Base-by-base conservation (phyloP, 805 yeast species). In the Ogataea paradorogensis region DNA sequence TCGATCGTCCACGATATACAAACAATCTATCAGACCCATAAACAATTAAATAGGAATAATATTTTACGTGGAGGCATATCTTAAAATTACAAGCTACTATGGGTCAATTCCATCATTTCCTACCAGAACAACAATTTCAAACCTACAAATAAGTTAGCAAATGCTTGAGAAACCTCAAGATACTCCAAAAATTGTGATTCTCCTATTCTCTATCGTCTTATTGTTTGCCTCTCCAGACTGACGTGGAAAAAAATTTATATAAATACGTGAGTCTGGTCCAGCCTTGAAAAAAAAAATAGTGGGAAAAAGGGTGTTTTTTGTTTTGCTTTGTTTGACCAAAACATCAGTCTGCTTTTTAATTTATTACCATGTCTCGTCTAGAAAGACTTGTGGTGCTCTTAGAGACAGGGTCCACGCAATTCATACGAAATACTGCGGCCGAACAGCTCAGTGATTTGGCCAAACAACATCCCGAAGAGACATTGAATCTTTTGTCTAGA, bases 381-480 rank as follows among this genome's bases (percentile, higher is more conserved):
- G 69, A 64, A 30, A 47, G 69, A 30, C 54, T 64, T 38, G 69
- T 62, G 24, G 55, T 58, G 9, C 51, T 78, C 29, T 68, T 93
- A 49, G 99, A 95, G 64, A 87, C 97, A 1, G 99, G 99, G 9
- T 87, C 96, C 9, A 88, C 97, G 5, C 86, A 86, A 27, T 84
- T 88, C 59, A 93, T 93, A 30, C 76, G 98, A 50, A 88, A 87
- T 56, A 87, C 96, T 8, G 99, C 99, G 1, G 98, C 98, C 2
- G 96, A 91, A 56, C 99, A 93, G 65, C 71, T 93, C 50, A 87
- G 96, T 5, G 98, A 91, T 51, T 72, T 95, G 27, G 97, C 96
- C 20, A 84, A 84, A 60, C 84, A 84, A 30, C 98, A 93, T 56
- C 96, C 98, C 0, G 98, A 91, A 56, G 98, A 93, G 54, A 78